Base-by-base conservation (phyloP, 495 filamentous ascomycete species). In the Platismatia glauca region DNA sequence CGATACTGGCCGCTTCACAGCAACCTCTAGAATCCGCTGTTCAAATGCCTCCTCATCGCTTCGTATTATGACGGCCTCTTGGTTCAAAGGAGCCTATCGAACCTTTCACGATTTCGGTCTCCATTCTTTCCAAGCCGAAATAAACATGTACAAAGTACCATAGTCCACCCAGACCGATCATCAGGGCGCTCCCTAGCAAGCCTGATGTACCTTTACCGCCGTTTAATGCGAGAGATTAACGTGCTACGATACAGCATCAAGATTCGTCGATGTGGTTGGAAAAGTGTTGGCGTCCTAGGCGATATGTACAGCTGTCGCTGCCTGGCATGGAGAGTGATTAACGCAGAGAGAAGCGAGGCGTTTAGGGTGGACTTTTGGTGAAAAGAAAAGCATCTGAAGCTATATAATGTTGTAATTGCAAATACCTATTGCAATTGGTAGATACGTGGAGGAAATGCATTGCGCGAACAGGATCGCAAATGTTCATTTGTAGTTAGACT, bases 291-390 rank as follows among this genome's bases (percentile, higher is more conserved):
- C 50, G 50, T 33, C 4, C 16, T 9, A 31, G 50, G 50, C 50
- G 50, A 33, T 52, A 52, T 52, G 44, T 2, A 48, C 27, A 12
- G 44, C 22, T 48, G 31, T 27, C 48, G 1, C 48, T 31, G 27
- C 48, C 11, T 24, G 55, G 55, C 35, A 43, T 38, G 27, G 56
- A 44, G 33, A 1, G 34, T 24, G 55, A 38, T 56, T n/a, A n/a
- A 37, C n/a, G 55, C 33, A 57, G 18, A 38, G 31, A 29, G 55
- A 57, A 41, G 38, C 55, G 55, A 41, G 55, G 55, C 34, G 55
- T 38, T 57, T 20, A 16, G 55, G 55, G 31, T 24, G 55, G 55
- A 37, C 27, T 52, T n/a, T n/a, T 24, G 18, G 29, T 46, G 43
- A n/a, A n/a, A 29, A 50, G 12, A 52, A 52, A 52, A 31, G 24